These are phyloP conservation scores for Knufia petricola DNA, from an alignment of 2,329 filamentous ascomycete genomes.

Conservation along the genomic window DNA sequence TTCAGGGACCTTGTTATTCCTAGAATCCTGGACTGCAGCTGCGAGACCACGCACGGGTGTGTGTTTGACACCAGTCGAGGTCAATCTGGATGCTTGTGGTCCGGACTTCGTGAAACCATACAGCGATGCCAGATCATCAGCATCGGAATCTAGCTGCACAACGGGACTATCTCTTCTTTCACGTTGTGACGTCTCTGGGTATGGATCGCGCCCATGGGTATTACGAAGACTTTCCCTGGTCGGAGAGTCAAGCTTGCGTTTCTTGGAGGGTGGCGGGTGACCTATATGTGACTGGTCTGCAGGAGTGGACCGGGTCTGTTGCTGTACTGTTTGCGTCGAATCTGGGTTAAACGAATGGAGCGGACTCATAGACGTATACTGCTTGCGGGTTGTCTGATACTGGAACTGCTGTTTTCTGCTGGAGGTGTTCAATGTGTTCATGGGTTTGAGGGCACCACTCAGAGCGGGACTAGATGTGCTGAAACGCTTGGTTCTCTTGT, in stretches of 20 bases:
- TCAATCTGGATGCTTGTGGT: neutral
- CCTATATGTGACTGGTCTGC: neutral
- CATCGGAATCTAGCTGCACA: neutral
- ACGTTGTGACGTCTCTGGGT: neutral
- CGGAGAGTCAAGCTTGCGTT: neutral
- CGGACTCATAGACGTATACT: too few species aligned
- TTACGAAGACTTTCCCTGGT: neutral
- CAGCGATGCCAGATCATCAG: neutral
- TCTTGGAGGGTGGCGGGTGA: neutral
- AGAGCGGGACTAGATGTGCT: neutral
- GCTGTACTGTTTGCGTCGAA: too few species aligned
- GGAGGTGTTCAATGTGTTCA: constrained; percentile 4
- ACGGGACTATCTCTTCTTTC: too few species aligned
- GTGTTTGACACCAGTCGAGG: neutral
- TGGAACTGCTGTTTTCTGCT: too few species aligned
- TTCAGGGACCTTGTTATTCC: too few species aligned
- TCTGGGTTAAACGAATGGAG: neutral
- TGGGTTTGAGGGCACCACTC: neutral
- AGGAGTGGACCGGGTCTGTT: neutral
- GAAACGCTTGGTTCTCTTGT: neutral
- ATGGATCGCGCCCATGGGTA: neutral
- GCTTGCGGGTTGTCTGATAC: too few species aligned
- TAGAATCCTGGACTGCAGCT: too few species aligned
- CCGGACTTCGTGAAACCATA: neutral
- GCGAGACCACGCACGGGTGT: neutral